Base-by-base conservation (phyloP, 129 eudicot genomes). In the Calendula officinalis region DNA sequence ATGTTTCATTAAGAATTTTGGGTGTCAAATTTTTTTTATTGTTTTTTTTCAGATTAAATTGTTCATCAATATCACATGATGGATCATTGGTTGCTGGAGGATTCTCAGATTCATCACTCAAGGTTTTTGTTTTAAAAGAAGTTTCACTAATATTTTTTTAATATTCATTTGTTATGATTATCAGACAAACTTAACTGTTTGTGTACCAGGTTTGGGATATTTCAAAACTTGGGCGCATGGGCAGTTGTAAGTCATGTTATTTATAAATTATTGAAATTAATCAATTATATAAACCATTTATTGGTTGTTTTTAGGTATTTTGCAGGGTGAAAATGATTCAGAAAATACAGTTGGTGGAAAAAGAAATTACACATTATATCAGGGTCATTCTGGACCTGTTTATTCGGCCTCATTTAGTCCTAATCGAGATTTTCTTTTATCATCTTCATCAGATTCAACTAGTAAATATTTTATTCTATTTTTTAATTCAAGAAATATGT, bases 11-110 rank as follows among this genome's bases (percentile, higher is more conserved):
- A 56, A 1, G 8, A 47, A n/a, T 3, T 46, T 42, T 27, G 33
- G 48, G 39, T 37, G 32, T 74, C 22, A 59, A 45, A 66, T 51
- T 10, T 47, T 41, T 78, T 32, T 62, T 64, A 42, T 33, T n/a
- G n/a, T n/a, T n/a, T 47, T 64, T 10, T 46, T 73, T 44, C 76
- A 91, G 97, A 36, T 71, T 92, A 56, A 92, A 88, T 60, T 88
- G 91, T 73, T 82, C 96, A 56, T 81, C 99, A 60, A 92, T 92
- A 69, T 92, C 99, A 71, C 95, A 85, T 75, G 99, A 92, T 71
- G 99, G 99, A 49, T 84, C 99, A 41, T 63, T 92, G 60, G 89
- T 88, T 81, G 99, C 95, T 65, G 99, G 99, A 62, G 99, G 99
- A 59, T 92, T 92, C 75, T 88, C 99, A 56, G 99, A 92, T 69